Percentiles rank a stretch among this genome's conserved stretches.
Evolutionary conservation across 2,329 filamentous ascomycete species (phyloP).

Genomic region (Colletotrichum trifolii): DNA sequence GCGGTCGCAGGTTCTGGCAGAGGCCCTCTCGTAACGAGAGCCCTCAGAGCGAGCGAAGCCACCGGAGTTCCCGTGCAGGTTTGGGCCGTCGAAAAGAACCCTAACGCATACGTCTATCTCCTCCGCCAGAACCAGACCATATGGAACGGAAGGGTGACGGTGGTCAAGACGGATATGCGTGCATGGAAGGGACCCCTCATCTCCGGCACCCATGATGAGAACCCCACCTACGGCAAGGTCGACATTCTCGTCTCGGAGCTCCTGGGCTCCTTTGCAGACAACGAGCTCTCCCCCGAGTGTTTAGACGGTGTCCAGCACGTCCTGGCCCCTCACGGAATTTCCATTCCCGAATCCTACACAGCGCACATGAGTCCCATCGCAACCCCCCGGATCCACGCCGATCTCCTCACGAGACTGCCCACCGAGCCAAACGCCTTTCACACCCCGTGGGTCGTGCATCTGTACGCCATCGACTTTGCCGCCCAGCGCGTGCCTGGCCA

Average conservation of each 20-base stretch:
- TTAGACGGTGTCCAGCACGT: conserved; percentile 95
- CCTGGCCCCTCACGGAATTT: conserved; percentile 85
- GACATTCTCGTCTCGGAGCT: conserved; percentile 96
- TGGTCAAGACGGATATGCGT: conserved; percentile 97
- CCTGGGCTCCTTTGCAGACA: conserved; percentile 94
- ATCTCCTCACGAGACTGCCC: conserved; percentile 73
- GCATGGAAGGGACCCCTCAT: conserved; percentile 87
- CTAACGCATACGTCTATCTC: conserved; percentile 94
- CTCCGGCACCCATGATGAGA: conserved; percentile 52
- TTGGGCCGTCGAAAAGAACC: conserved; percentile 98
- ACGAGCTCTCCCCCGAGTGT: conserved; percentile 96
- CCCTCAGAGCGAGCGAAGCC: conserved; percentile 80
- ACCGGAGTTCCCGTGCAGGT: conserved; percentile 84
- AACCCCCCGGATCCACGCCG: conserved; percentile 85
- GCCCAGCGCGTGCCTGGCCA: conserved; percentile 66
- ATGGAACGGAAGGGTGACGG: conserved; percentile 85
- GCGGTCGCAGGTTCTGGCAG: conserved; percentile 94
- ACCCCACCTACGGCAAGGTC: conserved; percentile 71
- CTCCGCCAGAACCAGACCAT: conserved; percentile 83
- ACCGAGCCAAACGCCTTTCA: conserved; percentile 81
- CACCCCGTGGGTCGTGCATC: conserved; percentile 93
- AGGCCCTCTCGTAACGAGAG: conserved; percentile 90
- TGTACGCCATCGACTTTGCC: conserved; percentile 89
- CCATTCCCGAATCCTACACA: conserved; percentile 92
- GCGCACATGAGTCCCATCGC: conserved; percentile 94